Evolutionary conservation across 148 eudicot species (phyloP).

Genomic region (Pharnaceum exiguum): DNA sequence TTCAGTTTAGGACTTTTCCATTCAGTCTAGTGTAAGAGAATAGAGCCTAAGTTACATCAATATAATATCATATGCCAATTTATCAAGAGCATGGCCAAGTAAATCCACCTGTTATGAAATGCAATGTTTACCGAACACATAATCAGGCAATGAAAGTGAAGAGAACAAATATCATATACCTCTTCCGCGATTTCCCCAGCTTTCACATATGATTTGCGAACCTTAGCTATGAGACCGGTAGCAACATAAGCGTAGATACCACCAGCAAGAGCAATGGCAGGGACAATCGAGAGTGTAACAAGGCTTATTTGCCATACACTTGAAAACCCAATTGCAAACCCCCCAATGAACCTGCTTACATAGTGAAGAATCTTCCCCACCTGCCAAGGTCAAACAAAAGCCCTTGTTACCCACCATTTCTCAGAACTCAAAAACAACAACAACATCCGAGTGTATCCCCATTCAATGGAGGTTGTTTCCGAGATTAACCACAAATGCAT

Average conservation of each 20-base stretch:
- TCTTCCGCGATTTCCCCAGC: conserved; percentile 98
- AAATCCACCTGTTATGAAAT: too few species aligned
- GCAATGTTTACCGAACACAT: neutral
- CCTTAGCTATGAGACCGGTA: conserved; percentile 75
- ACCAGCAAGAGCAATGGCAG: conserved; percentile 85
- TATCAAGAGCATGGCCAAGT: too few species aligned
- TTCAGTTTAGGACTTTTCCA: too few species aligned
- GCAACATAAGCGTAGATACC: conserved; percentile 86
- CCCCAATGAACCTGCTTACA: conserved; percentile 75
- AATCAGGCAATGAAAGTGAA: neutral
- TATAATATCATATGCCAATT: too few species aligned
- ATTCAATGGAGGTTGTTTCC: too few species aligned
- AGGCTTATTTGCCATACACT: conserved; percentile 96
- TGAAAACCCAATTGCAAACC: conserved; percentile 78
- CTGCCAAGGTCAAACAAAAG: conserved; percentile 37
- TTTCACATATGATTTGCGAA: conserved; percentile 78
- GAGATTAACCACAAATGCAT: too few species aligned
- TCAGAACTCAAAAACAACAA: neutral
- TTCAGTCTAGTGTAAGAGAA: too few species aligned
- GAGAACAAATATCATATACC: conserved; percentile 35
- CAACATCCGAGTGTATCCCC: too few species aligned
- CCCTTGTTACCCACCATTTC: conserved; percentile 4
- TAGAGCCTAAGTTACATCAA: too few species aligned
- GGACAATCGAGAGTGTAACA: conserved; percentile 87
- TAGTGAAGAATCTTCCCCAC: conserved; percentile 91